Evolutionary conservation across 164 flowering plant species (phyloP).

Genomic region (Platanus orientalis): DNA sequence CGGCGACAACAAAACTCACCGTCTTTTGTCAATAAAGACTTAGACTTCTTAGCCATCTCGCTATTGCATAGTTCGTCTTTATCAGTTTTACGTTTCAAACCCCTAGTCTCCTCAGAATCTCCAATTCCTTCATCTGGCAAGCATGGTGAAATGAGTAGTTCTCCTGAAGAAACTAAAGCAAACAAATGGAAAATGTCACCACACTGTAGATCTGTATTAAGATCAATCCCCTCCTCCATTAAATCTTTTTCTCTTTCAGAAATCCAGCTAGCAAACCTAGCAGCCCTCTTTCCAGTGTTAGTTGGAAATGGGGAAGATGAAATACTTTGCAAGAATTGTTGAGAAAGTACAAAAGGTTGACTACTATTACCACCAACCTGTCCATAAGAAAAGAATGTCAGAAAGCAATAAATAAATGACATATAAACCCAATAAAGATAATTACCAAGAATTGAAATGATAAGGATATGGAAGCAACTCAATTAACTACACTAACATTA

Average conservation of each 20-base stretch:
- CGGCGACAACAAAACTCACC: constrained; percentile 63
- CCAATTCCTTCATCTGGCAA: constrained; percentile 89
- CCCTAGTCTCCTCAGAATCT: constrained; percentile 63
- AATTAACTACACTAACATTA: too few species aligned
- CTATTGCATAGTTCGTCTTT: constrained; percentile 22
- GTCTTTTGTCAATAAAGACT: constrained; percentile 30
- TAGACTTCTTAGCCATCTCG: constrained; percentile 44
- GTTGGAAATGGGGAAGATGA: constrained; percentile 69
- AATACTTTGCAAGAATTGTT: constrained; percentile 56
- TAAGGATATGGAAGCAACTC: too few species aligned
- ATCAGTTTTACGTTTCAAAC: constrained; percentile 52
- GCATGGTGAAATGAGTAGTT: constrained; percentile 50
- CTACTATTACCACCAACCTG: constrained; percentile 51
- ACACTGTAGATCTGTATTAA: constrained; percentile 63
- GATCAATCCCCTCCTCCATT: constrained; percentile 47
- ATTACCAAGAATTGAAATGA: too few species aligned
- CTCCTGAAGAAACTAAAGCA: constrained; percentile 68
- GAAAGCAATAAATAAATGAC: too few species aligned
- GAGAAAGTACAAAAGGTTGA: constrained; percentile 74
- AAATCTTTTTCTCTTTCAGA: constrained; percentile 51
- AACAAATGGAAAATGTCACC: constrained; percentile 75
- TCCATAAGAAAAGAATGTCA: constrained; percentile 3
- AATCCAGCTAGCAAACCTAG: constrained; percentile 64
- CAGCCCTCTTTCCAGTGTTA: constrained; percentile 71
- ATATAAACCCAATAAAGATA: too few species aligned